phyloP scores from a whole-genome alignment of 768 basidiomycete species.

The Rhizopogon rudus region DNA sequence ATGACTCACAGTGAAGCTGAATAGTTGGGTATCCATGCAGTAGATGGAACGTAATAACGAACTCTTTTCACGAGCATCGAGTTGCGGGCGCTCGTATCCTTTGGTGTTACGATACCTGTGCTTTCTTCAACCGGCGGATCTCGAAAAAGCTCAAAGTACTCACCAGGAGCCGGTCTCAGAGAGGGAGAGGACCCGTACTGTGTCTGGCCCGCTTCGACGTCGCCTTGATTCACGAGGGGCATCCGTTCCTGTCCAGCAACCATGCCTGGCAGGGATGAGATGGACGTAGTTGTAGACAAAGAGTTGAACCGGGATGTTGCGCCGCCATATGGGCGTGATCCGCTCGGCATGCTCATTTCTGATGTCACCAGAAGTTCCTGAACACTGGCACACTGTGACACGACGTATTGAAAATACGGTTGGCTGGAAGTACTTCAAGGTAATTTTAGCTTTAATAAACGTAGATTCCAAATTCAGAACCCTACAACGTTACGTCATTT shows the following conservation, averaged over 20 bases:
- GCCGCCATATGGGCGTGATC: background rate
- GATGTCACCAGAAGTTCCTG: slow-evolving; percentile 2
- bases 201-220: slow-evolving; percentile 19
- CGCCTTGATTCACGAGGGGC: slow-evolving; percentile 18
- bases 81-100: slow-evolving; percentile 14
- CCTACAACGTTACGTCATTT: too few relatives aligned
- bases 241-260: slow-evolving; percentile 14
- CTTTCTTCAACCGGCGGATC: background rate
- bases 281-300: slow-evolving; percentile 24
- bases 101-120: slow-evolving; percentile 4
- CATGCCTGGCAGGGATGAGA: slow-evolving; percentile 21
- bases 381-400: too few relatives aligned
- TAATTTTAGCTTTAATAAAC: too few relatives aligned
- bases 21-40: slow-evolving; percentile 78
- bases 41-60: slow-evolving; percentile 75
- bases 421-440: too few relatives aligned
- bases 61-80: slow-evolving; percentile 42
- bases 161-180: slow-evolving; percentile 15
- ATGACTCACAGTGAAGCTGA: slow-evolving; percentile 55
- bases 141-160: background rate
- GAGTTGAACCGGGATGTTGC: slow-evolving; percentile 6
- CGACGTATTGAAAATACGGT: too few relatives aligned
- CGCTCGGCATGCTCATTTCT: slow-evolving; percentile 1
- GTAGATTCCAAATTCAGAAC: too few relatives aligned
- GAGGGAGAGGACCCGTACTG: slow-evolving; percentile 15